phyloP scores from a whole-genome alignment of 192 early-diverging fungal genomes.

The Backusella sp. region DNA sequence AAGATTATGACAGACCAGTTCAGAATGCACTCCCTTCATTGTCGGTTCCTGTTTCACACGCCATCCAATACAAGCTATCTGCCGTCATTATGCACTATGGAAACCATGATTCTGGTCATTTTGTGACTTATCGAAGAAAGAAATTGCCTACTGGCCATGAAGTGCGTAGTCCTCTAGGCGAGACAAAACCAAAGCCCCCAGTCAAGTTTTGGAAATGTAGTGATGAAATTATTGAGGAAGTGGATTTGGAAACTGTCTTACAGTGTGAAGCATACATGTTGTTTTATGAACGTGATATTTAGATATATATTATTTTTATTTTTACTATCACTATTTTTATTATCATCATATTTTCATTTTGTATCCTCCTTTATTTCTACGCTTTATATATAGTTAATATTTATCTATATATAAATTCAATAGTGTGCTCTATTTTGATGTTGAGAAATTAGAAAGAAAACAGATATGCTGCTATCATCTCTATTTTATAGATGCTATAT shows the following conservation, averaged over 20 bases:
- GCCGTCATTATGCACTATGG: constrained; percentile 87
- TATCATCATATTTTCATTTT: neutral
- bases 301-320: neutral
- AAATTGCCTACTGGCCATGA: constrained; percentile 38
- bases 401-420: neutral
- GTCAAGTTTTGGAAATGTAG: constrained; percentile 70
- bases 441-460: neutral
- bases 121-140: constrained; percentile 81
- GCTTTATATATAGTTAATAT: neutral
- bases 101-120: constrained; percentile 87
- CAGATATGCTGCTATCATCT: neutral
- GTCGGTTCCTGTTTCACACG: constrained; percentile 13
- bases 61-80: constrained; percentile 63
- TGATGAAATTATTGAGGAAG: constrained; percentile 71
- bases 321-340: neutral
- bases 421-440: neutral
- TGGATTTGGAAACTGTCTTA: constrained; percentile 60
- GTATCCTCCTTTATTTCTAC: neutral
- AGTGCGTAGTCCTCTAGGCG: constrained; percentile 20
- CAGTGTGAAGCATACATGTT: constrained; percentile 73
- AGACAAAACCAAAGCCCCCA: neutral
- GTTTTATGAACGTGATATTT: constrained; percentile 63
- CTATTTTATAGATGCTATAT: neutral
- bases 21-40: constrained; percentile 20
- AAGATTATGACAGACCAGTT: constrained; percentile 15